Base-by-base conservation (phyloP, 2,329 filamentous ascomycete genomes). In the Alternaria triticina region DNA sequence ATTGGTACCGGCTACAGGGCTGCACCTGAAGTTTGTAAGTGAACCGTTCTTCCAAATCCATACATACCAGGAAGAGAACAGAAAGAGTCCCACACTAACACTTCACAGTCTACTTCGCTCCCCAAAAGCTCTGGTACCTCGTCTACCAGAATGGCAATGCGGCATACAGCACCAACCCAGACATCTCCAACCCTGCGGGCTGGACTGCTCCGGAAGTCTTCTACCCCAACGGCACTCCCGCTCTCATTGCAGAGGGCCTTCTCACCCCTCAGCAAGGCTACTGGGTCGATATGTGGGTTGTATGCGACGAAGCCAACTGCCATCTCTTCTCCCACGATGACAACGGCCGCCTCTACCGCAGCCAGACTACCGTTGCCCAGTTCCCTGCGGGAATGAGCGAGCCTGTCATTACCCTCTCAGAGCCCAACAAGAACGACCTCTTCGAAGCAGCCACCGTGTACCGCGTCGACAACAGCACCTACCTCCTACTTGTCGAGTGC, bases 261-360 rank as follows among this genome's bases (percentile, higher is more conserved):
- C 20, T 54, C 15, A 57, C 22, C 20, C 62, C 61, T 15, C 74
- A 72, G n/a, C 59, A 64, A 7, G 80, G 80, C 8, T 80, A 80
- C 67, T 83, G 81, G 80, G 79, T 82, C 12, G 81, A 82, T 66
- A 82, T 82, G 80, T 82, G 80, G 79, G 76, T 81, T 23, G 80
- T 83, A 54, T 83, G 80, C 71, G 80, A 82, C 66, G 56, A 62
- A 3, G 33, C 54, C 1, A 68, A 74, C 61, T 82, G 80, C 68
- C 75, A 82, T 62, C 74, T 82, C 23, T 82, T 81, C 74, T 81
- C 79, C 11, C 79, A 75, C 27, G 80, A 82, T 60, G 80, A 82
- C 67, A 82, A 82, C 56, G 81, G 80, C 7, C 77, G 77, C 10
- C 72, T 83, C 4, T 82, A 81, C 70, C 80, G 80, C 50, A 77